Evolutionary conservation across 148 eudicot species (phyloP), one percentile per base, ranked within the genome.

Genomic region (Rhododendron griersonianum): DNA sequence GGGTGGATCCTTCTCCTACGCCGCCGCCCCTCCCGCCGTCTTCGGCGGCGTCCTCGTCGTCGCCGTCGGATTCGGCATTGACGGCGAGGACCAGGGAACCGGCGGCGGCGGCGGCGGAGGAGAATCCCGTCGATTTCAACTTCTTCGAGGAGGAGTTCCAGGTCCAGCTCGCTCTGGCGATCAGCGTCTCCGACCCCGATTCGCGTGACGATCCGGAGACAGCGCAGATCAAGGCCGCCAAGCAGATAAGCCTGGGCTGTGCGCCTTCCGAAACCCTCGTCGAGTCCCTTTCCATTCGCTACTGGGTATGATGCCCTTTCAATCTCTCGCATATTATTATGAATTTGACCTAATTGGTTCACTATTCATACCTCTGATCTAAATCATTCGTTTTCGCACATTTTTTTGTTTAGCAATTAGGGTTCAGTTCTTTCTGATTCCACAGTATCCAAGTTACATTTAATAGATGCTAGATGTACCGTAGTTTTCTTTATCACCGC

Each of bases 141-240:
- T 93, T 90, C 88, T 88, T 95, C 11, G 98, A 96, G 84, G 99
- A 96, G 88, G 99, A 96, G 91, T 96, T 92, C 89, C 98, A 96
- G 89, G 91, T 96, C 75, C 98, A 96, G 81, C 91, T 96, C 87
- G 99, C 99, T 81, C 83, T 96, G 88, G 99, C 98, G 87, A 89
- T 96, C 13, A 96, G 98, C 67, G 98, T 91, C 6, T 96, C 98
- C 35, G 97, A 90, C 86, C 87, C 90, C 3, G 98, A 89, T 80
- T 81, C 88, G n/a, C 87, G 90, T 19, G 91, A 90, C 4, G 98
- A 97, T 39, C 90, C 93, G 5, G 98, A 94, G 63, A 92, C 94
- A 13, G 96, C 96, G n/a, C 98, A 93, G 96, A 97, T 97, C 96
- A 95, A 93, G 87, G 98, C 95, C 6, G 98, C 98, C 9, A 93